Conservation (phyloP, 257 asterid genomes). For the Solanum stenotomum region DNA sequence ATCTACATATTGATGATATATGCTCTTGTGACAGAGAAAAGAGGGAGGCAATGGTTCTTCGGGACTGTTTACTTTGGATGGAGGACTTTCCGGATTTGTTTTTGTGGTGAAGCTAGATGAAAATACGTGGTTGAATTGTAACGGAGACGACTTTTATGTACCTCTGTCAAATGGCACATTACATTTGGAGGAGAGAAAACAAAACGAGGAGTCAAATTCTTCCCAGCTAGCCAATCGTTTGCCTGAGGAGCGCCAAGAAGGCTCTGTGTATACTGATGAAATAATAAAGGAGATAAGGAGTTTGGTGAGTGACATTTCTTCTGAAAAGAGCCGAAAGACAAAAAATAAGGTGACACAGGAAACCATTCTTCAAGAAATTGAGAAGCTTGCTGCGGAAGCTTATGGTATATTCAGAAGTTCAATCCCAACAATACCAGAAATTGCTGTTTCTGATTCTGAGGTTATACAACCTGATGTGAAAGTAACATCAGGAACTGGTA, state of each 20-base stretch:
- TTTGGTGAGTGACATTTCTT: conserved; percentile 64
- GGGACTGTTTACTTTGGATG: conserved; percentile 62
- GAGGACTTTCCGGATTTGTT: conserved; percentile 44
- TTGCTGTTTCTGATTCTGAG: conserved; percentile 30
- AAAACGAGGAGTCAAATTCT: conserved; percentile 16
- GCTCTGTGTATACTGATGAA: conserved; percentile 44
- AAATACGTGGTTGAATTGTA: conserved; percentile 61
- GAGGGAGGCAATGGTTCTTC: conserved; percentile 45
- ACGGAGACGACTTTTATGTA: conserved; percentile 70
- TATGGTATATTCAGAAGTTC: conserved; percentile 75
- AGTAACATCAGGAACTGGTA: conserved; percentile 76
- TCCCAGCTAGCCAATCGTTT: conserved; percentile 9
- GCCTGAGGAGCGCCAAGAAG: conserved; percentile 30
- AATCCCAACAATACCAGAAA: conserved; percentile 35
- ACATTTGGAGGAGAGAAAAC: conserved; percentile 18
- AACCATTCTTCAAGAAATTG: conserved; percentile 90
- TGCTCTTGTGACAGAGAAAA: conserved; percentile 44
- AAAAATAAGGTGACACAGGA: conserved; percentile 64
- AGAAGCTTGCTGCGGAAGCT: conserved; percentile 99
- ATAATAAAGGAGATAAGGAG: conserved; percentile 69
- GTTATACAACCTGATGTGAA: conserved; percentile 25
- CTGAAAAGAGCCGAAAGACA: conserved; percentile 45
- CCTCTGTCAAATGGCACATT: conserved; percentile 35
- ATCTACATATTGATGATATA: conserved; percentile 6
- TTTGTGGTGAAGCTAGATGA: conserved; percentile 80